A percentile compares a stretch with the other conserved stretches of the same genome.
Conservation (phyloP, 805 yeast genomes). For the Kluyveromyces siamensis region DNA sequence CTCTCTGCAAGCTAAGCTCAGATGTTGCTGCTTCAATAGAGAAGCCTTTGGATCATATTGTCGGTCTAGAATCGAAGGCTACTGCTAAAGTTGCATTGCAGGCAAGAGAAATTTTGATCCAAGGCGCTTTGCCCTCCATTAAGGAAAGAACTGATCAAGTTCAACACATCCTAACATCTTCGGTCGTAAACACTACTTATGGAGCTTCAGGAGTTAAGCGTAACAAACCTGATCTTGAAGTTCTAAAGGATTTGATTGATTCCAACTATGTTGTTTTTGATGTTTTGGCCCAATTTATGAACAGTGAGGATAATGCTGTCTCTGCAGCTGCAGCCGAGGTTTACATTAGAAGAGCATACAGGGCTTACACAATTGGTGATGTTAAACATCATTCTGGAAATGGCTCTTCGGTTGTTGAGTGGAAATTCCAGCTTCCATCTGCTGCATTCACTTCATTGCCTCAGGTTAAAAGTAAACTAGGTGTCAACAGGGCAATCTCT, state of each 20-base stretch:
- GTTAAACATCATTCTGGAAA: conserved; percentile 50
- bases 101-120: conserved; percentile 93
- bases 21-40: conserved; percentile 61
- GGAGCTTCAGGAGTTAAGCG: conserved; percentile 76
- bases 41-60: conserved; percentile 65
- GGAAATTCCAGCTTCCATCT: conserved; percentile 83
- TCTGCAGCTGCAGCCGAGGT: conserved; percentile 96
- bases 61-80: conserved; percentile 81
- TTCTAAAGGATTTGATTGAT: conserved; percentile 86
- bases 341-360: conserved; percentile 90
- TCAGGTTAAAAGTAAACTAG: conserved; percentile 35
- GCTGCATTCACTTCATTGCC: conserved; percentile 71
- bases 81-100: conserved; percentile 90
- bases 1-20: conserved; percentile 63
- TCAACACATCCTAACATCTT: conserved; percentile 87
- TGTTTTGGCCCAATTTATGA: conserved; percentile 86
- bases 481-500: conserved; percentile 80
- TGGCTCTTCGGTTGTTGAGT: conserved; percentile 64
- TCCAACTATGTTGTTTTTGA: conserved; percentile 95
- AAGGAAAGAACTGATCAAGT: conserved; percentile 95
- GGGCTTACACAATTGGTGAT: conserved; percentile 85
- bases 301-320: conserved; percentile 75
- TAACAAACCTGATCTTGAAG: conserved; percentile 70
- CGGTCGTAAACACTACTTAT: conserved; percentile 82
- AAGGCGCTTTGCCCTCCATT: conserved; percentile 93